These are phyloP conservation scores for Cylindrotheca closterium DNA, from an alignment of 108 stramenopile genomes.

Conservation along the genomic window DNA sequence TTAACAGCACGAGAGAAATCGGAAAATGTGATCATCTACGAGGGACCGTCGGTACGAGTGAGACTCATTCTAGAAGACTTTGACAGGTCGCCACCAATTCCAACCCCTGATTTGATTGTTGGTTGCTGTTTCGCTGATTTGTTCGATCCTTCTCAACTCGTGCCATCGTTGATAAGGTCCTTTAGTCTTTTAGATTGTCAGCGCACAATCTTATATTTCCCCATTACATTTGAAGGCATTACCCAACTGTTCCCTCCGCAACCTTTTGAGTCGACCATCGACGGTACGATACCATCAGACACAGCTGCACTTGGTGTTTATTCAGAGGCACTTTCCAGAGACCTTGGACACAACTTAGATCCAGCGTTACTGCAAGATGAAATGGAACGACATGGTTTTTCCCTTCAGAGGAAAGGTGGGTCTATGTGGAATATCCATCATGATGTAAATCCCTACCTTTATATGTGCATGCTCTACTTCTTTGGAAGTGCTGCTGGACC, in stretches of 20 bases:
- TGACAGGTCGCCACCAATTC: slow-evolving; percentile 17
- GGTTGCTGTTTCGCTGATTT: slow-evolving; percentile 91
- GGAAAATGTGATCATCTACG: slow-evolving; percentile 11
- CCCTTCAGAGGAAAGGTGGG: slow-evolving; percentile 46
- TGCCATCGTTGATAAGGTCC: slow-evolving; percentile 34
- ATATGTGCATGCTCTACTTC: slow-evolving; percentile 88
- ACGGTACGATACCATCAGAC: slow-evolving; percentile 69
- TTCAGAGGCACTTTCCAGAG: slow-evolving; percentile 56
- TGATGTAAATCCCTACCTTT: slow-evolving; percentile 50
- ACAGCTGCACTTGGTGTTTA: slow-evolving; percentile 72
- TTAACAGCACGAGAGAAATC: slow-evolving; percentile 28
- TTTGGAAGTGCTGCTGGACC: slow-evolving; percentile 72
- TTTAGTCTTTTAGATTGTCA: slow-evolving; percentile 30
- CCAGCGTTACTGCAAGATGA: slow-evolving; percentile 47
- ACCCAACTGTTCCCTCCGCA: slow-evolving; percentile 65
- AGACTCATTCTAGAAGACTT: slow-evolving; percentile 60
- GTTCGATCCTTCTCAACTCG: slow-evolving; percentile 66
- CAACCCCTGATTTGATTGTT: slow-evolving; percentile 67
- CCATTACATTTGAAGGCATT: slow-evolving; percentile 86
- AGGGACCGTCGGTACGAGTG: slow-evolving; percentile 33
- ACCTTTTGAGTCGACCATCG: slow-evolving; percentile 19
- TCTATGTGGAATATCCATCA: slow-evolving; percentile 87
- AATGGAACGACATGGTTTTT: slow-evolving; percentile 66
- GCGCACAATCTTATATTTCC: slow-evolving; percentile 77
- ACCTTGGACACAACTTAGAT: slow-evolving; percentile 83